Evolutionary conservation across 495 filamentous ascomycete species (phyloP), one percentile per base, ranked within the genome.

Genomic region (Hypoxylon fragiforme): DNA sequence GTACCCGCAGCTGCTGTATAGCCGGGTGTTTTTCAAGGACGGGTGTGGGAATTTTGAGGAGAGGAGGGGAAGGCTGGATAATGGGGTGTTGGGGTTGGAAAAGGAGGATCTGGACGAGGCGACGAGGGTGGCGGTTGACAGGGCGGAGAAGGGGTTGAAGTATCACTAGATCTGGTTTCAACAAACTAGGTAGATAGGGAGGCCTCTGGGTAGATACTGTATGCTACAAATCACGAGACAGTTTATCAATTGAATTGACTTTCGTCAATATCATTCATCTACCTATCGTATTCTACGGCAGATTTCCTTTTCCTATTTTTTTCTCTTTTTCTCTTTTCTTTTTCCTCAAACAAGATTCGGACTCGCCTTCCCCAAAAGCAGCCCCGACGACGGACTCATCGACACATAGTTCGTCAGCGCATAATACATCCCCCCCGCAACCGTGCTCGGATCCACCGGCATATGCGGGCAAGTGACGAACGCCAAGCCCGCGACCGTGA

Each of bases 61-160:
- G 5, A 73, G 56, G 34, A 64, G 57, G 1, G 70, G 74, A 3
- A 49, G 56, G 1, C 16, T 79, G 44, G 67, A 68, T 6, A 85
- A 87, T 60, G 70, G 68, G 3, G 34, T 70, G 49, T 63, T 86
- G 38, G 82, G 77, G 0, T 63, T 86, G 36, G 69, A 76, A 2
- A 66, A 72, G 50, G 82, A 85, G 66, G 74, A 82, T 56, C 57
- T 86, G 24, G 81, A 85, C 54, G 77, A 77, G 50, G 57, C 58
- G 4, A 84, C 79, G 0, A 72, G 65, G 64, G 41, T 53, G 14
- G 78, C 72, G 9, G 48, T 81, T 3, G 64, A 72, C 12, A 15
- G 59, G 9, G 46, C 41, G 7, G 65, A 57, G 56, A 62, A 54
- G 14, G 38, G 36, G 19, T 31, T 53, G 2, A 40, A 57, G 50